Conservation (phyloP, 2,329 filamentous ascomycete species). For the Sporothrix protearum region DNA sequence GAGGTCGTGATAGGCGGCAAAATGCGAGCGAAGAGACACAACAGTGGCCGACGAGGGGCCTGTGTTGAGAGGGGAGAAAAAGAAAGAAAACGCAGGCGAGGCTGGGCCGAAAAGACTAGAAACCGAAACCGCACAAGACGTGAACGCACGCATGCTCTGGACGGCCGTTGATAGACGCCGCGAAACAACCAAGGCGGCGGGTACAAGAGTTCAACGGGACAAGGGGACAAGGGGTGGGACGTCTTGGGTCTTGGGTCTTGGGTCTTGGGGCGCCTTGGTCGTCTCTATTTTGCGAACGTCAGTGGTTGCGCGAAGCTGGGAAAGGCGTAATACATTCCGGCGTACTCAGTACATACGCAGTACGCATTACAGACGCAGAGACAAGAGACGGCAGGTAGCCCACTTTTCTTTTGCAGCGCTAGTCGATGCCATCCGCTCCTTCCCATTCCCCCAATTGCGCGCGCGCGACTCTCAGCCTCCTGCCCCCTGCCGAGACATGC, state of each 20-base stretch:
- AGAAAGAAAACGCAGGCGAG: background rate
- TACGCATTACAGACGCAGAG: conserved; percentile 8
- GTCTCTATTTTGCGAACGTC: background rate
- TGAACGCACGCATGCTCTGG: background rate
- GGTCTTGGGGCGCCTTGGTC: background rate
- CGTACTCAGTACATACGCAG: no score
- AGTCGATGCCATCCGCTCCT: background rate
- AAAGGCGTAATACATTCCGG: conserved; percentile 1
- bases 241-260: background rate
- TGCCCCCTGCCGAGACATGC: conserved; percentile 11
- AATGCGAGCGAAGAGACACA: background rate
- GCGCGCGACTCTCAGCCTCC: conserved; percentile 13
- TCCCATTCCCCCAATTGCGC: background rate
- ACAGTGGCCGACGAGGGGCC: background rate
- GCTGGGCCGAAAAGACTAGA: background rate
- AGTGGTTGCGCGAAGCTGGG: conserved; percentile 1
- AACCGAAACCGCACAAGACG: background rate
- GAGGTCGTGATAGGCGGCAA: background rate
- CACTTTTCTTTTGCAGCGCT: conserved; percentile 14
- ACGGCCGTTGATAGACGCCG: conserved; percentile 11
- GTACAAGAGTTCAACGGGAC: background rate
- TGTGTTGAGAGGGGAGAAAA: background rate
- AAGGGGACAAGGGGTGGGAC: conserved; percentile 5
- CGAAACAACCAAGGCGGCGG: conserved; percentile 8
- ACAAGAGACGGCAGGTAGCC: background rate